Evolutionary conservation across 495 filamentous ascomycete species (phyloP).

Genomic region (Penicillium turbatum): DNA sequence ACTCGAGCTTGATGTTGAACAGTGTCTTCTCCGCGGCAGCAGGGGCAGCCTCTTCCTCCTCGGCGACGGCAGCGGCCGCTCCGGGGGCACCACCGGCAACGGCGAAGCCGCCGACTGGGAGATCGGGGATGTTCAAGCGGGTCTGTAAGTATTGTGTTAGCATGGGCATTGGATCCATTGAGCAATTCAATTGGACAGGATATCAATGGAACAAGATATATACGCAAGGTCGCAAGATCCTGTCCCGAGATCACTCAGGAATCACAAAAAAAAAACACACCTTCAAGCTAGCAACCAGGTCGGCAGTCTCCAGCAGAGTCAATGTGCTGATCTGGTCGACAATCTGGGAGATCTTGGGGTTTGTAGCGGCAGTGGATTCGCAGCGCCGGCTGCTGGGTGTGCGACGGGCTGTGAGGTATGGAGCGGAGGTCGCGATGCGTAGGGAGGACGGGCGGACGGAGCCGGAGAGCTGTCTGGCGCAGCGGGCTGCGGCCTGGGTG

Average conservation of each 20-base stretch:
- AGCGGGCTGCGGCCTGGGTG: constrained; percentile 42
- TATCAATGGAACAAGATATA: not conserved
- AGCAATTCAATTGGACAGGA: not conserved
- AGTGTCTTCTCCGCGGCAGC: constrained; percentile 90
- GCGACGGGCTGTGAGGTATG: constrained; percentile 42
- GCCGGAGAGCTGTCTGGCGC: constrained; percentile 44
- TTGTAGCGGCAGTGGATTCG: constrained; percentile 50
- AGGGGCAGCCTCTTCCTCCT: constrained; percentile 80
- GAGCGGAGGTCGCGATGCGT: constrained; percentile 40
- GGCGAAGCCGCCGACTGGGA: constrained; percentile 85
- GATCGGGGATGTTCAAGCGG: constrained; percentile 95
- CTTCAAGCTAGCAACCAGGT: constrained; percentile 89
- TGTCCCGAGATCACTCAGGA: too few relatives aligned
- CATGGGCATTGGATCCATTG: not conserved
- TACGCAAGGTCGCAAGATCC: constrained; percentile 3
- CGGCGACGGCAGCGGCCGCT: constrained; percentile 63
- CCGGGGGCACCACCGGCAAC: constrained; percentile 54
- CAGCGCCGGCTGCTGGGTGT: constrained; percentile 41
- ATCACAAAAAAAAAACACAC: constrained; percentile 50
- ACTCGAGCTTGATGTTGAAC: constrained; percentile 89
- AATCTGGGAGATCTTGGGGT: constrained; percentile 86
- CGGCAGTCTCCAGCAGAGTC: constrained; percentile 94
- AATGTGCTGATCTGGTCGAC: constrained; percentile 98
- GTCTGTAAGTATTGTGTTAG: constrained; percentile 49
- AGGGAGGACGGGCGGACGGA: constrained; percentile 43